Evolutionary conservation across 257 asterid species (phyloP).

Genomic region (Primulina eburnea): DNA sequence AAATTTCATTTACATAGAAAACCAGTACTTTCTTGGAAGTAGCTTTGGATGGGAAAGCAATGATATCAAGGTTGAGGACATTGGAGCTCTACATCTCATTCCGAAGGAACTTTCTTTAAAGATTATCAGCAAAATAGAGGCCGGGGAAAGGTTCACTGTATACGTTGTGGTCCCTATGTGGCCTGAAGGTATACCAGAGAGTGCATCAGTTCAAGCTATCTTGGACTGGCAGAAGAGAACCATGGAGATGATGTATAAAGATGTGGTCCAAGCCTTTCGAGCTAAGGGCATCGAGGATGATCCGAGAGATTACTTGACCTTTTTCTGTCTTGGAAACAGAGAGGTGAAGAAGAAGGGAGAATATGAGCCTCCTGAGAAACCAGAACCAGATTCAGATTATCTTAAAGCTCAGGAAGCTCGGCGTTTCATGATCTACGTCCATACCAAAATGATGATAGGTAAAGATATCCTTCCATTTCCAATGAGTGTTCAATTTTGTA

Average conservation of each 20-base stretch:
- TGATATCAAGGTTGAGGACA: not conserved
- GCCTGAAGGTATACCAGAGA: not conserved
- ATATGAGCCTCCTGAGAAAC: constrained; percentile 66
- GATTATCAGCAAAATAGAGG: not conserved
- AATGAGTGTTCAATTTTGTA: not conserved
- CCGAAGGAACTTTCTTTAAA: not conserved
- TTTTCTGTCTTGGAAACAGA: constrained; percentile 76
- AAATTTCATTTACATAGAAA: not conserved
- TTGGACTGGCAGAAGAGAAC: not conserved
- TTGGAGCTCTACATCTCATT: not conserved
- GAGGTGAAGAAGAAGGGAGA: constrained; percentile 76
- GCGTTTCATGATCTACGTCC: constrained; percentile 94
- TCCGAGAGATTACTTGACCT: constrained; percentile 48
- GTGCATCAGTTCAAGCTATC: not conserved
- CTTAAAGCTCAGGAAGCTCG: constrained; percentile 71
- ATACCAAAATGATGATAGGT: constrained; percentile 93
- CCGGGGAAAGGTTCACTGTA: not conserved
- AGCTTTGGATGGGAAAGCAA: not conserved
- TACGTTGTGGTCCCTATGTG: not conserved
- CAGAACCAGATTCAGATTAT: constrained; percentile 70
- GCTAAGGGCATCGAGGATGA: not conserved
- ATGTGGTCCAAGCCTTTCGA: not conserved
- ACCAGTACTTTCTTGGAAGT: not conserved
- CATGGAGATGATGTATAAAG: not conserved
- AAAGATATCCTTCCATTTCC: not conserved